Evolutionary conservation across 176 grass and related monocot species (phyloP).

Genomic region (Thalia dealbata): DNA sequence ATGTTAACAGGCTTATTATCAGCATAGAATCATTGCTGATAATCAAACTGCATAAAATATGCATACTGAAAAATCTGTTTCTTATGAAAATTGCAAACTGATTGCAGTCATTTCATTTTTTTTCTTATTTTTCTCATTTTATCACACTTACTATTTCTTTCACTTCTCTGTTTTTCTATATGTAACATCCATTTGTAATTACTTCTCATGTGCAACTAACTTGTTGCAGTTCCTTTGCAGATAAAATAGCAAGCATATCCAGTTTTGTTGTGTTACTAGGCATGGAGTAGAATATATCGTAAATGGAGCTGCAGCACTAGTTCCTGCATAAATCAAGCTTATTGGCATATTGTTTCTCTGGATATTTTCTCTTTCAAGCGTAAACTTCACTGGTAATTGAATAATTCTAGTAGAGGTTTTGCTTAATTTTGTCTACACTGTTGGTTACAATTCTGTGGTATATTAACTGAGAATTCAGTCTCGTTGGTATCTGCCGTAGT

Average conservation of each 20-base stretch:
- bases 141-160: neutral
- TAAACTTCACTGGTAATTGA: neutral
- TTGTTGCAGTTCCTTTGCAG: neutral
- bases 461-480: no score
- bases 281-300: neutral
- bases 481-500: neutral
- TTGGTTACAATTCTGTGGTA: neutral
- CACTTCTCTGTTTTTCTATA: neutral
- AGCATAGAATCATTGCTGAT: neutral
- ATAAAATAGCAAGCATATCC: neutral
- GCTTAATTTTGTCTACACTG: neutral
- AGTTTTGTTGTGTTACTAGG: neutral
- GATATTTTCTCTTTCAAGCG: neutral
- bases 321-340: neutral
- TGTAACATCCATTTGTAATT: neutral
- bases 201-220: neutral
- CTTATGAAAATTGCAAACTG: neutral
- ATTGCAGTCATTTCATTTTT: neutral
- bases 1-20: neutral
- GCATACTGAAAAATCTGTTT: neutral
- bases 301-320: neutral
- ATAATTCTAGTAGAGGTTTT: neutral
- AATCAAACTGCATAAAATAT: neutral
- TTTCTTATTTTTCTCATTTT: neutral
- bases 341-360: neutral